phyloP scores from a whole-genome alignment of 495 filamentous ascomycete genomes.

The Xylaria longipes region DNA sequence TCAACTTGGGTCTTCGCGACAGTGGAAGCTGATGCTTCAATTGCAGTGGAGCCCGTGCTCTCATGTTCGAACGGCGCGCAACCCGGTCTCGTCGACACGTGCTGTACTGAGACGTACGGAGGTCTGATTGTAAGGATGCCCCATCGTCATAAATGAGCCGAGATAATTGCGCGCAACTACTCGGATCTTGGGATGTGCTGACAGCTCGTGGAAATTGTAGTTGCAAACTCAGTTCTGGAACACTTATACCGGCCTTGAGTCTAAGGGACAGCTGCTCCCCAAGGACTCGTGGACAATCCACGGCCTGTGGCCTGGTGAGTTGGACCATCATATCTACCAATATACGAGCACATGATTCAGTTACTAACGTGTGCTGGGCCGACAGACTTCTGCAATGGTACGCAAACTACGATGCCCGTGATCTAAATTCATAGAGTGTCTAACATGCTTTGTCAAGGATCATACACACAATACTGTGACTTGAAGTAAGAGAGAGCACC shows the following conservation, averaged over 20 bases:
- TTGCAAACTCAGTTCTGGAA: slow-evolving; percentile 60
- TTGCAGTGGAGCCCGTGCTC: slow-evolving; percentile 41
- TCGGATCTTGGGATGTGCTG: background rate
- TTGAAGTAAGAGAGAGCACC: slow-evolving; percentile 31
- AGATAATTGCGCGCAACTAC: background rate
- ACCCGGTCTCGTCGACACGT: slow-evolving; percentile 52
- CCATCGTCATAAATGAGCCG: background rate
- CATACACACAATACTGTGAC: slow-evolving; percentile 63
- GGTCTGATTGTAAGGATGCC: slow-evolving; percentile 46
- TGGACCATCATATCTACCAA: background rate
- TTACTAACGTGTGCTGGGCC: background rate
- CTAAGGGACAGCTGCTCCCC: slow-evolving; percentile 54
- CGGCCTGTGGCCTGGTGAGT: slow-evolving; percentile 55
- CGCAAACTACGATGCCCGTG: background rate
- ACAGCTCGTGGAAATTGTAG: slow-evolving; percentile 1
- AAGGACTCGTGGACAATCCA: slow-evolving; percentile 55
- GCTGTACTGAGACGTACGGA: slow-evolving; percentile 59
- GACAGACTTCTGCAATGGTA: slow-evolving; percentile 40
- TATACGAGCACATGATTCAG: background rate
- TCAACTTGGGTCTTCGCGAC: background rate
- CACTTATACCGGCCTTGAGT: slow-evolving; percentile 58
- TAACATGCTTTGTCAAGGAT: slow-evolving; percentile 38
- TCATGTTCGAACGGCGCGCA: slow-evolving; percentile 54
- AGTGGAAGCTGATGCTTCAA: slow-evolving; percentile 23
- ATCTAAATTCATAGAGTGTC: background rate